Evolutionary conservation across 2,329 filamentous ascomycete genomes (phyloP), one percentile per base, ranked within the genome.

Genomic region (Aspergillus sp.): DNA sequence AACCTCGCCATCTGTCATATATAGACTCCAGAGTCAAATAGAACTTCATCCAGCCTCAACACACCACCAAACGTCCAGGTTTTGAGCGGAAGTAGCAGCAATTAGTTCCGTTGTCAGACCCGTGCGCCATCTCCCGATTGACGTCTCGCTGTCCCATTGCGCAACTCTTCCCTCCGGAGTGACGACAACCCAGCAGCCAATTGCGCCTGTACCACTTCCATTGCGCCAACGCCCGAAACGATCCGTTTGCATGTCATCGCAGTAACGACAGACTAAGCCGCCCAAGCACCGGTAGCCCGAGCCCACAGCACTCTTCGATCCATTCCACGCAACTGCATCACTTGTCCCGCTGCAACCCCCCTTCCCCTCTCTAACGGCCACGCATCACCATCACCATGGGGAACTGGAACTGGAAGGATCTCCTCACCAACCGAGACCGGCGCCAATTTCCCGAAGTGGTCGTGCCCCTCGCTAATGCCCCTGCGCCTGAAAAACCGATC

Each of bases 371-470:
- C n/a, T n/a, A n/a, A n/a, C n/a, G n/a, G n/a, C n/a, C n/a, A n/a
- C n/a, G n/a, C n/a, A n/a, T n/a, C n/a, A n/a, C n/a, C n/a, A 42
- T 20, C 38, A 44, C 16, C n/a, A 49, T 49, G 47, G 24, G 3
- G 9, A 49, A 43, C 17, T 43, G 22, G 40, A 24, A 33, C 1
- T 32, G 30, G 40, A 42, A 42, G 17, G 40, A 42, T 22, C n/a
- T 42, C 8, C 19, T 42, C 16, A 2, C 40, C 16, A 42, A 42
- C 19, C 40, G 40, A 42, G 50, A 52, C 40, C 50, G 50, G 1
- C 71, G 76, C 41, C 70, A 79, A 49, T 82, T 79, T 52, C 72
- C 73, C 13, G 74, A 72, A 17, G 66, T 73, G 24, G 78, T 82
- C 32, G 72, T 82, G 14, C 79, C 80, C 22, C 71, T 83, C 36